Evolutionary conservation across 352 stramenopile genomes (phyloP).

Genomic region (Plasmopara viticola): DNA sequence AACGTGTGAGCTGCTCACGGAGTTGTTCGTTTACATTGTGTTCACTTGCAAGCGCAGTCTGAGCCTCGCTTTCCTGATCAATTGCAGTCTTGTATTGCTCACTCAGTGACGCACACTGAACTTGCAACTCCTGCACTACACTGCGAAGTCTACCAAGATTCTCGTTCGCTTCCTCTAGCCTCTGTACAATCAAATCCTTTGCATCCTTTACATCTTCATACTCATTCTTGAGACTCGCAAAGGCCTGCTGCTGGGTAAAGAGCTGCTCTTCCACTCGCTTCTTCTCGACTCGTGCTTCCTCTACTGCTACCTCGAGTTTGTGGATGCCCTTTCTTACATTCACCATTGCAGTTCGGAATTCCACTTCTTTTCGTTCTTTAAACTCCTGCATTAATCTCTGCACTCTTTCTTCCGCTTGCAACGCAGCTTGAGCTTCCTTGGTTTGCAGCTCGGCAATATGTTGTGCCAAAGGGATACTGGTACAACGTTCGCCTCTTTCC

Average conservation of each 20-base stretch:
- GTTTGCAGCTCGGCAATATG: conserved; percentile 51
- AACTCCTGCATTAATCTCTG: conserved; percentile 57
- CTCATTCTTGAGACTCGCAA: conserved; percentile 49
- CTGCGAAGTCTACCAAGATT: conserved; percentile 53
- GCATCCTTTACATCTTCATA: conserved; percentile 41
- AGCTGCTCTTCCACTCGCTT: conserved; percentile 50
- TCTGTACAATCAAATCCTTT: conserved; percentile 40
- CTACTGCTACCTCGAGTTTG: conserved; percentile 48
- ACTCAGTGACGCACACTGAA: conserved; percentile 27
- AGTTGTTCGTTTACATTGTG: conserved; percentile 21
- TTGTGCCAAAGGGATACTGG: conserved; percentile 37
- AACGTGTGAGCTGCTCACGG: conserved; percentile 11
- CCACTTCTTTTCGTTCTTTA: conserved; percentile 53
- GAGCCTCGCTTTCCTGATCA: conserved; percentile 14
- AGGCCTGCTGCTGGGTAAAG: conserved; percentile 39
- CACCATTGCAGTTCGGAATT: conserved; percentile 63
- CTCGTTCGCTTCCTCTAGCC: conserved; percentile 63
- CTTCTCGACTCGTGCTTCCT: conserved; percentile 41
- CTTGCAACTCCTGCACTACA: conserved; percentile 40
- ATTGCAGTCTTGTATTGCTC: conserved; percentile 22
- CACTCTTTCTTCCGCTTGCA: conserved; percentile 43
- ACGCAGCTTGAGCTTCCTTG: conserved; percentile 41
- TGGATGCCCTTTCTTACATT: conserved; percentile 70
- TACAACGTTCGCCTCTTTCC: conserved; percentile 4
- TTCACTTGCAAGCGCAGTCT: conserved; percentile 3